phyloP scores from a whole-genome alignment of 2,329 filamentous ascomycete genomes.

The Arthroderma sp. region DNA sequence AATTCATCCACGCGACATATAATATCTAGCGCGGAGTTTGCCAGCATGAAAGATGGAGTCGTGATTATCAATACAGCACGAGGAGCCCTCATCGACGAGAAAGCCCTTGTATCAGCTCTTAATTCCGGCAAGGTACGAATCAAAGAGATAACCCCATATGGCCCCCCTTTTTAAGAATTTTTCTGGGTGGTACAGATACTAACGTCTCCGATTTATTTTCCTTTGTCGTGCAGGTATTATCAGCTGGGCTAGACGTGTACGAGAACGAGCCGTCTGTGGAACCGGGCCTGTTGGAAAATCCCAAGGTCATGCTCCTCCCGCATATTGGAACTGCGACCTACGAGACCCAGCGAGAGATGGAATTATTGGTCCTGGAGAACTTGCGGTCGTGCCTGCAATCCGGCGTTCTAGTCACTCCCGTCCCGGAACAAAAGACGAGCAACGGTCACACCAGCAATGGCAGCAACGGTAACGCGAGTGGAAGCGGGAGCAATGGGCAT shows the following conservation, averaged over 20 bases:
- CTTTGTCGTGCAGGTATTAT: constrained; percentile 21
- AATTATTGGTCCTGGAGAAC: constrained; percentile 46
- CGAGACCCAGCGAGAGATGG: constrained; percentile 51
- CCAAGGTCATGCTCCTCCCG: constrained; percentile 41
- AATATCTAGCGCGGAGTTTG: constrained; percentile 32
- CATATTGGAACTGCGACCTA: constrained; percentile 48
- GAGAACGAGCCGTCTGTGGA: constrained; percentile 36
- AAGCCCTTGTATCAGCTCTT: constrained; percentile 32
- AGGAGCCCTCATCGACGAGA: constrained; percentile 28
- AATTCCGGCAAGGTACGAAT: constrained; percentile 30
- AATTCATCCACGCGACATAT: constrained; percentile 35
- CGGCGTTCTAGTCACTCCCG: constrained; percentile 45
- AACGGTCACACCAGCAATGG: constrained; percentile 2
- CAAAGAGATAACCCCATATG: neutral
- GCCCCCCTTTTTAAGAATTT: neutral
- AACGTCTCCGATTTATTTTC: neutral
- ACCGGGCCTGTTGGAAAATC: constrained; percentile 33
- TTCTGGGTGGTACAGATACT: no score
- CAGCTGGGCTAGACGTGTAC: constrained; percentile 35
- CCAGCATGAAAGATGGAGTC: constrained; percentile 23
- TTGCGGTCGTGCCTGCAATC: constrained; percentile 43
- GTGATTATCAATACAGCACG: constrained; percentile 25
- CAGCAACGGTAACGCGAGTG: neutral
- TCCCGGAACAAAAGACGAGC: constrained; percentile 44
- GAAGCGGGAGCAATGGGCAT: neutral